A percentile compares a stretch with the other conserved stretches of the same genome.
Conservation (phyloP, 805 yeast genomes). For the Kodamaea laetipori region DNA sequence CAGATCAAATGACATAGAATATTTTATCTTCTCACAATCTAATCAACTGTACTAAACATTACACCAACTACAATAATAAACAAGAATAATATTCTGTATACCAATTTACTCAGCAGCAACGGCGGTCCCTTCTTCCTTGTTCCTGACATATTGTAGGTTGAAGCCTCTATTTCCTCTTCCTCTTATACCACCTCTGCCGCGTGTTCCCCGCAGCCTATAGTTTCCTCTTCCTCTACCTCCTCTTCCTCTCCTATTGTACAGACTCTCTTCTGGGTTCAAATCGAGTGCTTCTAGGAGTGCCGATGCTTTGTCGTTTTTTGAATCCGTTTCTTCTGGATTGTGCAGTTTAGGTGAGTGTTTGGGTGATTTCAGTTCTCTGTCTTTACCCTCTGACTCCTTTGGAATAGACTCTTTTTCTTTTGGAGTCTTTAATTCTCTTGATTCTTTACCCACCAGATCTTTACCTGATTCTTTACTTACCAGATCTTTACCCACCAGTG, state of each 20-base stretch:
- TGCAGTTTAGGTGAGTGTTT: slow-evolving; percentile 11
- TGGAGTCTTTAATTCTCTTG: neutral
- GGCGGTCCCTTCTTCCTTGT: slow-evolving; percentile 11
- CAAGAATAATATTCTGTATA: neutral
- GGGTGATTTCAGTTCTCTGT: too few relatives aligned
- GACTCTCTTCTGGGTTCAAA: slow-evolving; percentile 5
- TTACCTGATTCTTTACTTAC: neutral
- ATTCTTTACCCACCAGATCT: neutral
- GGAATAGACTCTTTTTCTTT: too few relatives aligned
- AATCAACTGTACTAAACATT: too few relatives aligned
- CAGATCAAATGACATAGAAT: too few relatives aligned
- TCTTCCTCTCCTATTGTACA: slow-evolving; percentile 10
- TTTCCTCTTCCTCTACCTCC: slow-evolving; percentile 20
- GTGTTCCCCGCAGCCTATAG: slow-evolving; percentile 12
- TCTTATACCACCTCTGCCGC: slow-evolving; percentile 16
- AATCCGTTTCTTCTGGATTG: neutral
- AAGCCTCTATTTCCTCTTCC: slow-evolving; percentile 24
- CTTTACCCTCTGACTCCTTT: too few relatives aligned
- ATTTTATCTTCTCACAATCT: too few relatives aligned
- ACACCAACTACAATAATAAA: too few relatives aligned
- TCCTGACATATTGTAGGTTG: slow-evolving; percentile 27
- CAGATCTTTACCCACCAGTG: neutral
- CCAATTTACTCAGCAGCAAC: slow-evolving; percentile 5
- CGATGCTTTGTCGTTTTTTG: slow-evolving; percentile 8
- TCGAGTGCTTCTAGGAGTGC: slow-evolving; percentile 9